phyloP scores from a whole-genome alignment of 1,139 yeast genomes.

The Saccharomyces uvarum region DNA sequence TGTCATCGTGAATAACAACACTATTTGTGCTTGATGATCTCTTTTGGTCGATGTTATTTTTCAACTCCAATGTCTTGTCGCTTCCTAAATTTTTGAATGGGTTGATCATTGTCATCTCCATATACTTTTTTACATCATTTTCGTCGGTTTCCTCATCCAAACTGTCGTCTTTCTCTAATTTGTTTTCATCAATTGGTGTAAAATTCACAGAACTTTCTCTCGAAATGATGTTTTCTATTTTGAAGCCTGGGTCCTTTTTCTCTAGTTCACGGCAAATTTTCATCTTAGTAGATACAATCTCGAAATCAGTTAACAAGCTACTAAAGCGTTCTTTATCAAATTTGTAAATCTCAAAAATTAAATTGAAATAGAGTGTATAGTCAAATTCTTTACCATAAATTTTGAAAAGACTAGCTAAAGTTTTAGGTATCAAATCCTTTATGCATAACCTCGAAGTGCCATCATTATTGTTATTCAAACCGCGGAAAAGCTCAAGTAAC shows the following conservation, averaged over 20 bases:
- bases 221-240: constrained; percentile 5
- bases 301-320: constrained; percentile 11
- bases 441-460: neutral
- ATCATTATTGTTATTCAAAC: neutral
- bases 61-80: constrained; percentile 8
- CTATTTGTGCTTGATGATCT: neutral
- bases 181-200: constrained; percentile 12
- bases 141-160: constrained; percentile 10
- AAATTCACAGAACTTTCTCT: constrained; percentile 4
- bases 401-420: constrained; percentile 9
- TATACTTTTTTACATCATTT: constrained; percentile 19
- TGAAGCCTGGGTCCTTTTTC: constrained; percentile 17
- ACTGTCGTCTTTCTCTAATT: constrained; percentile 16
- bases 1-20: constrained; percentile 5
- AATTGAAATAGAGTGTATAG: constrained; percentile 19
- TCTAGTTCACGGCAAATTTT: constrained; percentile 27
- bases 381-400: constrained; percentile 29
- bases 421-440: constrained; percentile 3
- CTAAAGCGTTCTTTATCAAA: constrained; percentile 13
- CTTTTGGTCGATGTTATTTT: neutral
- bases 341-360: constrained; percentile 15
- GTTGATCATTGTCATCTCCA: constrained; percentile 38
- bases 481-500: constrained; percentile 8
- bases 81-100: constrained; percentile 23
- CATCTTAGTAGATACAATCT: constrained; percentile 22